phyloP scores from a whole-genome alignment of 1,139 yeast genomes.

The Blastobotrys ciferrii region DNA sequence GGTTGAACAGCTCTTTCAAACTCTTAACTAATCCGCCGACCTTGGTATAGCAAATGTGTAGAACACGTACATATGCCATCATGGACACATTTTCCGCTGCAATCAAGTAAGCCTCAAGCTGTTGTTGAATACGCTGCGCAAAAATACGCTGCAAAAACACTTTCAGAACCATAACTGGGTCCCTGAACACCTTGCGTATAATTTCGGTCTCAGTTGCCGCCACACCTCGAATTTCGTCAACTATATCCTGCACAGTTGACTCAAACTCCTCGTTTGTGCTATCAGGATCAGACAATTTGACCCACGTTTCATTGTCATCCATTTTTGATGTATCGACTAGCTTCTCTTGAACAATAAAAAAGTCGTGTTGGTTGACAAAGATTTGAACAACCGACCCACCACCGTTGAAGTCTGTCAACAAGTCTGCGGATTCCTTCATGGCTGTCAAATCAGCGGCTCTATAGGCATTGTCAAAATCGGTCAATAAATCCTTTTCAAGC shows the following conservation, averaged over 20 bases:
- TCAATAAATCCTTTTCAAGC: slow-evolving; percentile 60
- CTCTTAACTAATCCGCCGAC: slow-evolving; percentile 65
- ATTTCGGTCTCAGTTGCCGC: slow-evolving; percentile 71
- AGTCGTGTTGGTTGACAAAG: slow-evolving; percentile 77
- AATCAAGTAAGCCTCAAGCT: slow-evolving; percentile 60
- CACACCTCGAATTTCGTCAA: slow-evolving; percentile 45
- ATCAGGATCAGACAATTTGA: slow-evolving; percentile 47
- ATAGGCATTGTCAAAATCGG: slow-evolving; percentile 43
- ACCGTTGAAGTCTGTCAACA: slow-evolving; percentile 79
- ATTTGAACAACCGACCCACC: slow-evolving; percentile 81
- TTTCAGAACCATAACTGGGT: slow-evolving; percentile 62
- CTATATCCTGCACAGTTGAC: slow-evolving; percentile 39
- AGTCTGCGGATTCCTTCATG: slow-evolving; percentile 75
- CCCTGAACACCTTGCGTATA: slow-evolving; percentile 69
- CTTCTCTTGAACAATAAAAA: slow-evolving; percentile 55
- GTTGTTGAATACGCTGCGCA: slow-evolving; percentile 69
- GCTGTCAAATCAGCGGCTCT: slow-evolving; percentile 58
- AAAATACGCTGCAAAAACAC: slow-evolving; percentile 74
- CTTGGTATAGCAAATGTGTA: slow-evolving; percentile 63
- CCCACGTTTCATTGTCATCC: slow-evolving; percentile 45
- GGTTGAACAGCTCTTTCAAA: slow-evolving; percentile 55
- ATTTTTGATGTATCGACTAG: slow-evolving; percentile 38
- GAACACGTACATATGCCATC: slow-evolving; percentile 73
- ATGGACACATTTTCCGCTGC: slow-evolving; percentile 63
- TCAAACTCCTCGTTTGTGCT: slow-evolving; percentile 42